phyloP scores from a whole-genome alignment of 768 basidiomycete species.

The Lactarius deliciosus region DNA sequence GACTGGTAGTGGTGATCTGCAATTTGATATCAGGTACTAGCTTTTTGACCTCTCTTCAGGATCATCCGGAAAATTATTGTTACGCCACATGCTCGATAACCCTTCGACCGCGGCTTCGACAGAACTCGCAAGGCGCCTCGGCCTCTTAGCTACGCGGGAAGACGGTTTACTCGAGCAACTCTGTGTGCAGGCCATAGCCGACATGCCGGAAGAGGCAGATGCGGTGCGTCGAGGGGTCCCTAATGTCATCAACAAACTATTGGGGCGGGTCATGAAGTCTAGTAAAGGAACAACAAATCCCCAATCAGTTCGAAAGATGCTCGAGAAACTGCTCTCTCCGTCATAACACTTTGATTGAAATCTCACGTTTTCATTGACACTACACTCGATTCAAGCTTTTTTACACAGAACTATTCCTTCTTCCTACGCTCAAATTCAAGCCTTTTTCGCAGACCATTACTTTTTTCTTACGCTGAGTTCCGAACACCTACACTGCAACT shows the following conservation, averaged over 20 bases:
- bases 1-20: constrained; percentile 52
- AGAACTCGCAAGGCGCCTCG: constrained; percentile 50
- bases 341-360: not conserved
- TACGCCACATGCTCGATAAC: constrained; percentile 66
- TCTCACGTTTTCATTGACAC: not conserved
- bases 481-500: constrained; percentile 41
- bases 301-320: constrained; percentile 47
- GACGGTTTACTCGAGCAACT: constrained; percentile 47
- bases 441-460: not conserved
- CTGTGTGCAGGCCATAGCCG: constrained; percentile 63
- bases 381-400: constrained; percentile 4
- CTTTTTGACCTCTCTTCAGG: constrained; percentile 44
- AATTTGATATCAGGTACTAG: constrained; percentile 1
- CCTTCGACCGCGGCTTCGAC: constrained; percentile 40
- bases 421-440: not conserved
- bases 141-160: constrained; percentile 44
- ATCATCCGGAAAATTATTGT: constrained; percentile 72
- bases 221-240: constrained; percentile 66
- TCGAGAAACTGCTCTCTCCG: constrained; percentile 47
- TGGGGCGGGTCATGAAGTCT: constrained; percentile 83
- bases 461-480: constrained; percentile 13
- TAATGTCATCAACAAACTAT: constrained; percentile 78
- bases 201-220: constrained; percentile 63
- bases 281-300: constrained; percentile 82
- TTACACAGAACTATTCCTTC: not conserved